A percentile compares a stretch with the other conserved stretches of the same genome.
Evolutionary conservation across 768 basidiomycete species (phyloP).

Genomic region (Gautieria morchelliformis): DNA sequence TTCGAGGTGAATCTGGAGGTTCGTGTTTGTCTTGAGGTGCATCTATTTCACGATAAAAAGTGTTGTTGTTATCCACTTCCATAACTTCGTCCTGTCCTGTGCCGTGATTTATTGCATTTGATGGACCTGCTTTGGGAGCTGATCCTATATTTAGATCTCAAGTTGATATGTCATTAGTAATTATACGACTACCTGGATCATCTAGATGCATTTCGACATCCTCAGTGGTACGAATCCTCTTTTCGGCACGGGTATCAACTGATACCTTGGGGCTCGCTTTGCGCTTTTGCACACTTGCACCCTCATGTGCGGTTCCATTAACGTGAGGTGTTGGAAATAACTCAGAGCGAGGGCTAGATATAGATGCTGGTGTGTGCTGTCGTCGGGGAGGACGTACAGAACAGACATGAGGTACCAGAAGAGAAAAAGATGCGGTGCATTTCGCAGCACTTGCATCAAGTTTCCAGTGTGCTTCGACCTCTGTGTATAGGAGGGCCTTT

Average conservation of each 20-base stretch:
- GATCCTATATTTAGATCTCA: background rate
- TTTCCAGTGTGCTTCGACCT: slow-evolving; percentile 80
- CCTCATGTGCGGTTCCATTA: slow-evolving; percentile 6
- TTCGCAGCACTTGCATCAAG: slow-evolving; percentile 47
- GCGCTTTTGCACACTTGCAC: slow-evolving; percentile 30
- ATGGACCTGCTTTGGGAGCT: background rate
- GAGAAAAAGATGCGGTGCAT: slow-evolving; percentile 63
- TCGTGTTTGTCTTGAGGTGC: background rate
- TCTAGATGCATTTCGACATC: slow-evolving; percentile 1
- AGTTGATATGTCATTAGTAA: background rate
- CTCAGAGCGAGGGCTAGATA: slow-evolving; percentile 9
- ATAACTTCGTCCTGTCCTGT: background rate
- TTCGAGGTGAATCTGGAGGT: background rate
- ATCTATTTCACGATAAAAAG: background rate
- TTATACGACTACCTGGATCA: background rate
- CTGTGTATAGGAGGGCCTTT: slow-evolving; percentile 71
- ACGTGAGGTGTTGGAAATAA: slow-evolving; percentile 8
- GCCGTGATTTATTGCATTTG: background rate
- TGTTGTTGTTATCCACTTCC: background rate
- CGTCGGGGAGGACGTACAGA: slow-evolving; percentile 21
- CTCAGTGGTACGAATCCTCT: slow-evolving; percentile 28
- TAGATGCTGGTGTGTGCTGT: slow-evolving; percentile 6
- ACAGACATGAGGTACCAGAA: slow-evolving; percentile 70
- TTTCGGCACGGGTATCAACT: slow-evolving; percentile 46
- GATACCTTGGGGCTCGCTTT: slow-evolving; percentile 40